Evolutionary conservation across 208 protist species (phyloP).

Genomic region (Trypanosoma lewisi): DNA sequence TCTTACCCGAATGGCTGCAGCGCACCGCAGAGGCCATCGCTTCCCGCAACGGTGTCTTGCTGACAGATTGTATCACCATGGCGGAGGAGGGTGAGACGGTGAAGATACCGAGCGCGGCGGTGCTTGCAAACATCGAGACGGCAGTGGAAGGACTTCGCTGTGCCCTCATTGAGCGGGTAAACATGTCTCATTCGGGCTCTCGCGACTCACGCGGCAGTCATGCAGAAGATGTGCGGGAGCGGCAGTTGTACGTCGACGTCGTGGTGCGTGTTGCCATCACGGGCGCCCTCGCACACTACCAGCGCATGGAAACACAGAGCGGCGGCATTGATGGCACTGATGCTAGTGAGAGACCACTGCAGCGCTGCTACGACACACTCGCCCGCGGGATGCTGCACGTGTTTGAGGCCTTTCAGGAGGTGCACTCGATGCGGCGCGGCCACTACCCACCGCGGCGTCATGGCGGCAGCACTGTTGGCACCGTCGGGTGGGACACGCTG

Average conservation of each 20-base stretch:
- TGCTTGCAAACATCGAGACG: conserved; percentile 7
- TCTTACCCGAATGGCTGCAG: conserved; percentile 30
- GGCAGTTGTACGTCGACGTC: conserved; percentile 39
- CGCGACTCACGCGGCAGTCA: neutral
- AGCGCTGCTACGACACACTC: conserved; percentile 48
- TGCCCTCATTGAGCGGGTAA: conserved; percentile 3
- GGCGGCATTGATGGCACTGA: conserved; percentile 1
- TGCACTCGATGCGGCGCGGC: conserved; percentile 65
- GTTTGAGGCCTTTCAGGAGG: conserved; percentile 76
- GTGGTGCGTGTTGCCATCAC: conserved; percentile 57
- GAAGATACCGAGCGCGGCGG: conserved; percentile 13
- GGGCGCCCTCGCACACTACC: conserved; percentile 47
- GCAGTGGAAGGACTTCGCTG: conserved; percentile 19
- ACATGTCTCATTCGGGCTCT: neutral
- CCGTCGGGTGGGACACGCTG: conserved; percentile 86
- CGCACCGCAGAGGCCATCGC: conserved; percentile 34
- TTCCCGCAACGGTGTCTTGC: conserved; percentile 38
- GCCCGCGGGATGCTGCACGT: conserved; percentile 65
- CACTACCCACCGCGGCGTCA: conserved; percentile 59
- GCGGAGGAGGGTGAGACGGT: conserved; percentile 41
- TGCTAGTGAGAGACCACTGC: conserved; percentile 21
- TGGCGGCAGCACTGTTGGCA: conserved; percentile 52
- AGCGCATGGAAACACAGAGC: conserved; percentile 24
- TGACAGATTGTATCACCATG: conserved; percentile 36
- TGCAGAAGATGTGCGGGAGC: conserved; percentile 35